Conservation (phyloP, 352 stramenopile genomes). For the Globisporangium ultimum region DNA sequence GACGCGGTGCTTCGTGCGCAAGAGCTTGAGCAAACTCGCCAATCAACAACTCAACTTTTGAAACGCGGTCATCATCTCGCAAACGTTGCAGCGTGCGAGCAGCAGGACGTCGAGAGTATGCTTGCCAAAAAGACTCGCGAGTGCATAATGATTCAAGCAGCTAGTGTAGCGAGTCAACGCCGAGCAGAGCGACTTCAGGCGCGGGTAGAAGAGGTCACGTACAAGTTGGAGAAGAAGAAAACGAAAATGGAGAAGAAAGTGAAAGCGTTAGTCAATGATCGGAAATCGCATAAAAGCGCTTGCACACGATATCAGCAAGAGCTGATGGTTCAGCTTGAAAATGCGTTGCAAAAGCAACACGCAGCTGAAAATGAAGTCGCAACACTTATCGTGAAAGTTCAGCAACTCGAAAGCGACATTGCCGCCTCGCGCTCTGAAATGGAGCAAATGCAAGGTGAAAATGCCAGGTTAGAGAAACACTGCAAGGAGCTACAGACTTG, state of each 20-base stretch:
- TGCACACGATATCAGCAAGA: slow-evolving; percentile 9
- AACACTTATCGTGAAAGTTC: slow-evolving; percentile 15
- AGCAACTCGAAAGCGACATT: slow-evolving; percentile 14
- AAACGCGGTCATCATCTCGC: background rate
- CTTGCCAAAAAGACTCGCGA: slow-evolving; percentile 11
- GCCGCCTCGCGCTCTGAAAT: slow-evolving; percentile 1
- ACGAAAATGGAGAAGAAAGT: slow-evolving; percentile 55
- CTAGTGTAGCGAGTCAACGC: slow-evolving; percentile 3
- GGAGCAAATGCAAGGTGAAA: slow-evolving; percentile 10
- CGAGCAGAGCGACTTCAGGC: background rate
- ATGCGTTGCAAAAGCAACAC: slow-evolving; percentile 9
- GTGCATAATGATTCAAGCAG: slow-evolving; percentile 6
- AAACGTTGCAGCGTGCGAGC: slow-evolving; percentile 5
- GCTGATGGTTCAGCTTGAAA: slow-evolving; percentile 16
- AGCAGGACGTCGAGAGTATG: slow-evolving; percentile 29
- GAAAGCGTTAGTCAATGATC: slow-evolving; percentile 27
- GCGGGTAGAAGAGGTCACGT: background rate
- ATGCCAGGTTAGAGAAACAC: slow-evolving; percentile 18
- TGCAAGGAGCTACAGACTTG: slow-evolving; percentile 23
- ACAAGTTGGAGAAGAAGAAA: slow-evolving; percentile 25
- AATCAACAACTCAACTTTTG: background rate
- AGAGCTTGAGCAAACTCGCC: slow-evolving; percentile 13
- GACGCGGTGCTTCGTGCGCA: slow-evolving; percentile 21
- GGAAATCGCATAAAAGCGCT: slow-evolving; percentile 19
- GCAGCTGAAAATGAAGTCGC: slow-evolving; percentile 14